These are phyloP conservation scores for Fagopyrum esculentum DNA, from an alignment of 148 eudicot species.

Conservation along the genomic window DNA sequence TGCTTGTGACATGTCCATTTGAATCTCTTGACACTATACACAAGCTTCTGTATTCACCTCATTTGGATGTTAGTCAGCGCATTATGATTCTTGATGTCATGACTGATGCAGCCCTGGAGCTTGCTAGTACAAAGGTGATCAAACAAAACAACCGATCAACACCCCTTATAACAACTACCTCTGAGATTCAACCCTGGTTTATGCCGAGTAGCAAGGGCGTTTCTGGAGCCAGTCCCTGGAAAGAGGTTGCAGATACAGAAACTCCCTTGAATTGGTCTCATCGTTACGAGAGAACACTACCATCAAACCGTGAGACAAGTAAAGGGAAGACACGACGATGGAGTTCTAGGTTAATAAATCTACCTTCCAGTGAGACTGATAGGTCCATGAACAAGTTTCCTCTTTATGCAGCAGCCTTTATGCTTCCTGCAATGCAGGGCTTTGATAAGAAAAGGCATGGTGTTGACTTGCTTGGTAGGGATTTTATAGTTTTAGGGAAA, in stretches of 20 bases:
- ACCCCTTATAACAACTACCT: conserved; percentile 46
- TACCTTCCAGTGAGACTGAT: conserved; percentile 36
- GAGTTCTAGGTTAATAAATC: conserved; percentile 32
- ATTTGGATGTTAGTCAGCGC: conserved; percentile 78
- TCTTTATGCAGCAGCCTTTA: conserved; percentile 83
- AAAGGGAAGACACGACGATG: conserved; percentile 78
- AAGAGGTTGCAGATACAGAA: conserved; percentile 48
- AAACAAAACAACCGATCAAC: conserved; percentile 31
- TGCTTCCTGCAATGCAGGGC: conserved; percentile 96
- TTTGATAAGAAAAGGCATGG: conserved; percentile 96
- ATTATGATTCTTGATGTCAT: conserved; percentile 85
- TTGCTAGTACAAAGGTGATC: conserved; percentile 48
- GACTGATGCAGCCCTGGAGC: conserved; percentile 89
- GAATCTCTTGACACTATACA: conserved; percentile 61
- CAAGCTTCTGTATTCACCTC: conserved; percentile 78
- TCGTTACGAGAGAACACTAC: conserved; percentile 82
- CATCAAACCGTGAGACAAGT: conserved; percentile 40
- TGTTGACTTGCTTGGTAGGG: conserved; percentile 87
- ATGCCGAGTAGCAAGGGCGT: conserved; percentile 67
- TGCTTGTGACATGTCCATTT: conserved; percentile 68
- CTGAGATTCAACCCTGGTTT: conserved; percentile 80
- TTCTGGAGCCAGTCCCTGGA: conserved; percentile 80
- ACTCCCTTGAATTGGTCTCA: conserved; percentile 68
- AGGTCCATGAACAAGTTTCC: conserved; percentile 73
- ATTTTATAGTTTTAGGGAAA: conserved; percentile 84